phyloP scores from a whole-genome alignment of 2,329 filamentous ascomycete species.

The Pseudogymnoascus sp. region DNA sequence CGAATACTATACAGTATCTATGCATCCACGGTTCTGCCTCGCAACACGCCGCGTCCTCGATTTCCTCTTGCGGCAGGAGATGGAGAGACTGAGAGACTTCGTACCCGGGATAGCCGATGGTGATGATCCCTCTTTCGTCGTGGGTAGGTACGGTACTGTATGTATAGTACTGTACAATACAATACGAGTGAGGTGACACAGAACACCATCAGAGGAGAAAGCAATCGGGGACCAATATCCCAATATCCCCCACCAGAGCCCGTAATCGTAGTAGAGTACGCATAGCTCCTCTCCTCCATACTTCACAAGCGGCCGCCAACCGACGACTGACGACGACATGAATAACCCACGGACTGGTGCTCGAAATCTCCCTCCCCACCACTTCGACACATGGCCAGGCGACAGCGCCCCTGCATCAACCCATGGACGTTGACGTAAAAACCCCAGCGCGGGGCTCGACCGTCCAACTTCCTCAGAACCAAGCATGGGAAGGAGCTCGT shows the following conservation, averaged over 20 bases:
- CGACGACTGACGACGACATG: neutral
- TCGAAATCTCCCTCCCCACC: neutral
- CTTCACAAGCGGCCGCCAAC: neutral
- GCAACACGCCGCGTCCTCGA: neutral
- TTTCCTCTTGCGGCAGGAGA: neutral
- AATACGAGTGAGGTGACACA: neutral
- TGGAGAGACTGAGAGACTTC: neutral
- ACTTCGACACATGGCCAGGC: neutral
- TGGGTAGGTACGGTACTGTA: neutral
- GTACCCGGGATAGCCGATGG: neutral
- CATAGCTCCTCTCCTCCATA: neutral
- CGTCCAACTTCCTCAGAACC: neutral
- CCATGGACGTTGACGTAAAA: neutral
- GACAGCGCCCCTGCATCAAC: neutral
- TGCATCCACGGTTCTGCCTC: neutral
- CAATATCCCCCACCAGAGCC: neutral
- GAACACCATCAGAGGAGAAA: neutral
- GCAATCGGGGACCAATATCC: neutral
- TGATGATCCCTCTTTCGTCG: neutral
- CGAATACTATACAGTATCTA: neutral
- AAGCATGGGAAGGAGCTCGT: neutral
- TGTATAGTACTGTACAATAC: neutral
- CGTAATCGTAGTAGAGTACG: too few species aligned
- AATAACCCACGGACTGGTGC: neutral
- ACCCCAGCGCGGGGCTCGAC: neutral